Evolutionary conservation across 495 filamentous ascomycete genomes (phyloP), one percentile per base, ranked within the genome.

Genomic region (Lichenothelia convexa): DNA sequence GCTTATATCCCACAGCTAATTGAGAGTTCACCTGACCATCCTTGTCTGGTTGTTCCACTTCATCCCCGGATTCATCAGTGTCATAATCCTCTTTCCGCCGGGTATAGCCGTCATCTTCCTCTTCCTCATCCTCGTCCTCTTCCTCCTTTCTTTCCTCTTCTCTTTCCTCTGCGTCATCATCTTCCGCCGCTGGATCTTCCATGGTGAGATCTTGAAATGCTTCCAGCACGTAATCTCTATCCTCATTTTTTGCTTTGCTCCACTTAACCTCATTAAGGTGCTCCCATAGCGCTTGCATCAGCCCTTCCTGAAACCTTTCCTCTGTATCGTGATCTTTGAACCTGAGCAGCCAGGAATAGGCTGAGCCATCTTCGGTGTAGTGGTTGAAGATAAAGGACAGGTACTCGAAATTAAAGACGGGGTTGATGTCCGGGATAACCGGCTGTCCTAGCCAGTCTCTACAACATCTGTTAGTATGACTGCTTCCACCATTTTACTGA

Each of bases 371-470:
- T 12, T 76, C 68, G 5, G 75, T 64, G 49, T 92, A 95, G 49
- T 93, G 83, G 50, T 95, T 95, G 67, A 97, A 97, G 51, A 97
- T 94, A 58, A 95, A 94, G 2, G 89, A 94, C 15, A 93, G 64
- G 44, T 82, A 94, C 57, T 95, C 89, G 43, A 93, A 95, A 60
- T 94, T 95, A 65, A 97, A 97, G 22, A 97, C 89, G 0, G 89
- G 91, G 48, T 97, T 97, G 50, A 95, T 80, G 45, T 95, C 91
- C 4, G 77, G 74, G 18, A 80, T 61, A 13, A 97, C 72, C 15
- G 73, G 68, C 45, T 91, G 82, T 17, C 85, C 86, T 5, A 97
- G 63, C 89, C 89, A 94, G 27, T 86, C 75, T n/a, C n/a, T n/a
- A n/a, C n/a, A n/a, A n/a, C n/a, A n/a, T n/a, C n/a, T n/a, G n/a